Conservation (phyloP, 2,329 filamentous ascomycete genomes). For the Colletotrichum graminicola region DNA sequence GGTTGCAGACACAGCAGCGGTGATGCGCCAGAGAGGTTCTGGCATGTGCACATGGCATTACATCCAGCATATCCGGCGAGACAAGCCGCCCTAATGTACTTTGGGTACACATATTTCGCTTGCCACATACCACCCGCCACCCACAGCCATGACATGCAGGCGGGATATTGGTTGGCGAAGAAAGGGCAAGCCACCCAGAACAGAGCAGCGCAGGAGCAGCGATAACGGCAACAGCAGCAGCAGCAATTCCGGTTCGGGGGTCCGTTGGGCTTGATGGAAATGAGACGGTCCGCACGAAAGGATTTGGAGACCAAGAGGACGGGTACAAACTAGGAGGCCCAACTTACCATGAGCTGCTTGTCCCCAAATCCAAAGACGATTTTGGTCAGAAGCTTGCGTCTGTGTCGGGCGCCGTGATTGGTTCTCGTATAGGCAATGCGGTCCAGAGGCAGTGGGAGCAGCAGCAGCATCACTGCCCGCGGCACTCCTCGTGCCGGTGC, state of each 20-base stretch:
- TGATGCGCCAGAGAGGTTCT: slow-evolving; percentile 6
- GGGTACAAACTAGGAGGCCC: background rate
- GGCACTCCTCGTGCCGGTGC: slow-evolving; percentile 12
- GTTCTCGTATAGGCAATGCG: slow-evolving; percentile 12
- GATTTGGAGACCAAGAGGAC: background rate
- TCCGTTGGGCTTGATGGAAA: slow-evolving; percentile 15
- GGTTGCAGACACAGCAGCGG: slow-evolving; percentile 10
- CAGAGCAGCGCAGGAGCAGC: background rate
- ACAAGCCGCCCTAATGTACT: background rate
- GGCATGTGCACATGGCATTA: slow-evolving; percentile 32
- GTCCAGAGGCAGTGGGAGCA: slow-evolving; percentile 9
- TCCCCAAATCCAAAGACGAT: background rate
- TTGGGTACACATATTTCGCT: slow-evolving; percentile 22
- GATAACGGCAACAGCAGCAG: background rate
- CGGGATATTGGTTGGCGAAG: slow-evolving; percentile 7
- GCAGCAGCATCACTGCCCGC: slow-evolving; percentile 11
- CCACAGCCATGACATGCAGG: background rate
- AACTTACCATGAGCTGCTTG: slow-evolving; percentile 4
- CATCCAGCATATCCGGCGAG: slow-evolving; percentile 13
- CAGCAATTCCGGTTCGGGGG: slow-evolving; percentile 1
- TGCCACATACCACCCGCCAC: slow-evolving; percentile 12
- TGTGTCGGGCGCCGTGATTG: background rate
- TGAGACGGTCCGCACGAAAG: slow-evolving; percentile 13
- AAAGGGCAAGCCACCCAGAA: background rate
- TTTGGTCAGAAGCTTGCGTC: background rate